A percentile compares a stretch with the other conserved stretches of the same genome.
Conservation (phyloP, 108 stramenopile species). For the Aurantiochytrium sp. region DNA sequence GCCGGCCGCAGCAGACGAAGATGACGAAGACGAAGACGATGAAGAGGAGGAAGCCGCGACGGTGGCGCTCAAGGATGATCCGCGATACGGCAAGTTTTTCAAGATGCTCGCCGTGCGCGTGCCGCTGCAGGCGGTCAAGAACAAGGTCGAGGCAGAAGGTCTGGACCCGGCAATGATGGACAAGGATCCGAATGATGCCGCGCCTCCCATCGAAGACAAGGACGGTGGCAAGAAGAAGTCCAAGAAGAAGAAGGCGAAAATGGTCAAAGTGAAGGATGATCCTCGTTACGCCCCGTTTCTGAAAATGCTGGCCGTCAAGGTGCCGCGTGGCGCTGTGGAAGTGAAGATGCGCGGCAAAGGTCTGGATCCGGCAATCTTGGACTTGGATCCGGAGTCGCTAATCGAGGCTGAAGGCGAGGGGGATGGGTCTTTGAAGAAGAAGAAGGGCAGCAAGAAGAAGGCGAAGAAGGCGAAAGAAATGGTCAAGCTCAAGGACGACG, state of each 20-base stretch:
- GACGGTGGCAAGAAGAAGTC: neutral
- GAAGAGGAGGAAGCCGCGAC: neutral
- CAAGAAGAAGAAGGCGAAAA: neutral
- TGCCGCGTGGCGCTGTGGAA: neutral
- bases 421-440: neutral
- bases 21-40: neutral
- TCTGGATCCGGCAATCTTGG: neutral
- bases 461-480: neutral
- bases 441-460: neutral
- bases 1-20: neutral
- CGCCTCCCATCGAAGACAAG: neutral
- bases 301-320: neutral
- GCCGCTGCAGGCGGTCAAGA: neutral
- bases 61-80: neutral
- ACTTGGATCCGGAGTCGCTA: neutral
- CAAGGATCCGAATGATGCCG: neutral
- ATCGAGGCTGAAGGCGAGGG: neutral
- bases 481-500: constrained; percentile 11
- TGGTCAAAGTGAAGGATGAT: neutral
- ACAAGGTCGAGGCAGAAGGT: neutral
- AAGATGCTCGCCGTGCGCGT: neutral
- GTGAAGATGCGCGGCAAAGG: constrained; percentile 1
- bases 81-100: neutral
- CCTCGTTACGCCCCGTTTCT: neutral
- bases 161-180: neutral